Base-by-base conservation (phyloP, 1,139 yeast genomes). In the Suhomyces kunorum region DNA sequence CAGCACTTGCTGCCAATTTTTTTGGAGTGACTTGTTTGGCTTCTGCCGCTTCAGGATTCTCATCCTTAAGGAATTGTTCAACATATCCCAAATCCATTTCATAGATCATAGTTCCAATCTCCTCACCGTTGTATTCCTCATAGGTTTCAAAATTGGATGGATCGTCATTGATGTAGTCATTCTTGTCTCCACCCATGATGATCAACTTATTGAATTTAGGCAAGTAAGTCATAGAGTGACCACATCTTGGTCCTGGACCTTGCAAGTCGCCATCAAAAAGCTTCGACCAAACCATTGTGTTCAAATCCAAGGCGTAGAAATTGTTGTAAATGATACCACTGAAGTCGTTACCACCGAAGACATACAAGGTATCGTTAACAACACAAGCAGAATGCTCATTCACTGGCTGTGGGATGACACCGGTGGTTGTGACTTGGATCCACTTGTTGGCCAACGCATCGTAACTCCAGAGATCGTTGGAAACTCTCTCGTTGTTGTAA, bases 111-210 rank as follows among this genome's bases (percentile, higher is more conserved):
- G 92, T 82, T 26, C 80, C 78, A 26, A 57, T 47, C 39, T 63
- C 71, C 38, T 75, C 79, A 27, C 76, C 78, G 37, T 73, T 71
- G 28, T 71, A 71, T 9, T 75, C 71, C 43, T 77, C 81, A 49
- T 77, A 80, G 8, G 76, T 65, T 32, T 68, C 68, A 34, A 64
- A 69, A 48, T 69, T 66, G 32, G 53, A 50, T n/a, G 66, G 63
- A 43, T 68, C 70, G 19, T 59, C 56, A 35, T 53, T 55, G 34
- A 71, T 70, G 46, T 68, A 80, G 54, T 81, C 87, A 50, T 81
- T 79, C 49, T 81, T 77, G 59, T 88, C 96, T 45, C 98, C 98
- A 32, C 98, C 98, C 87, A 94, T 83, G 16, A 92, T 80, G 19
- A 90, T 59, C 38, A 92, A 61, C 61, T 83, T 87, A 56, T 87